These are phyloP conservation scores for Penicilliopsis zonata DNA, from an alignment of 495 filamentous ascomycete species.

Conservation along the genomic window DNA sequence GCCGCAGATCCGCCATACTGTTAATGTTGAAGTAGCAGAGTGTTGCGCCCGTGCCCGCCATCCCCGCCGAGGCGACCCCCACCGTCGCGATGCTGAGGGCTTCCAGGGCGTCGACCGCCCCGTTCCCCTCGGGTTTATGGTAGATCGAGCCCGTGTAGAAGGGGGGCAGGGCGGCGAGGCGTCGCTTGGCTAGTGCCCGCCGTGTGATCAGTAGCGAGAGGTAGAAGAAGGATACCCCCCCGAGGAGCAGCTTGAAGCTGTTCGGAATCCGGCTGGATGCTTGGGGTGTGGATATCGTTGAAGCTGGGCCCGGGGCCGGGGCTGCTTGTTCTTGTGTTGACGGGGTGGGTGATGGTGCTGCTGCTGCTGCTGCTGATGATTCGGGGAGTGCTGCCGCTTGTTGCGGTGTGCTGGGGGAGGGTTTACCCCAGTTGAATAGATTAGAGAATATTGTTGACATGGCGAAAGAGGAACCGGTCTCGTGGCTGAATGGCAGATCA, in stretches of 20 bases:
- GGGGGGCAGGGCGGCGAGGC: slow-evolving; percentile 40
- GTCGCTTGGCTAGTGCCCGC: slow-evolving; percentile 47
- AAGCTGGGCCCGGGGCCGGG: slow-evolving; percentile 5
- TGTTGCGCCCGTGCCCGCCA: slow-evolving; percentile 55
- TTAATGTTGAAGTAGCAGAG: slow-evolving; percentile 64
- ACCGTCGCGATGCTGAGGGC: slow-evolving; percentile 76
- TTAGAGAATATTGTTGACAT: no score
- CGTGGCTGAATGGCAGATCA: no score
- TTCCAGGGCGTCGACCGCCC: slow-evolving; percentile 57
- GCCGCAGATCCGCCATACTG: slow-evolving; percentile 54
- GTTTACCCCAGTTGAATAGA: no score
- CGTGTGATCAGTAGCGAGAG: slow-evolving; percentile 60
- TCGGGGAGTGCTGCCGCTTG: not conserved
- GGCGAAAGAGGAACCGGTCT: no score
- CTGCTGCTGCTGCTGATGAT: slow-evolving; percentile 5
- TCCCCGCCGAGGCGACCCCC: slow-evolving; percentile 57
- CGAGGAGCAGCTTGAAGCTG: slow-evolving; percentile 47
- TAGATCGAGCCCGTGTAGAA: slow-evolving; percentile 50
- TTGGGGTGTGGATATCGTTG: slow-evolving; percentile 4
- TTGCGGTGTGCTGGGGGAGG: not conserved
- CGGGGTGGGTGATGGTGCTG: slow-evolving; percentile 6
- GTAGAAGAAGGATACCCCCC: slow-evolving; percentile 59
- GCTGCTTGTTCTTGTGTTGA: slow-evolving; percentile 10
- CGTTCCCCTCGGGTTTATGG: slow-evolving; percentile 33
- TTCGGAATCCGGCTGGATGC: slow-evolving; percentile 7